Evolutionary conservation across 2,329 filamentous ascomycete genomes (phyloP), one percentile per base, ranked within the genome.

Genomic region (Drechslerella coelobrocha): DNA sequence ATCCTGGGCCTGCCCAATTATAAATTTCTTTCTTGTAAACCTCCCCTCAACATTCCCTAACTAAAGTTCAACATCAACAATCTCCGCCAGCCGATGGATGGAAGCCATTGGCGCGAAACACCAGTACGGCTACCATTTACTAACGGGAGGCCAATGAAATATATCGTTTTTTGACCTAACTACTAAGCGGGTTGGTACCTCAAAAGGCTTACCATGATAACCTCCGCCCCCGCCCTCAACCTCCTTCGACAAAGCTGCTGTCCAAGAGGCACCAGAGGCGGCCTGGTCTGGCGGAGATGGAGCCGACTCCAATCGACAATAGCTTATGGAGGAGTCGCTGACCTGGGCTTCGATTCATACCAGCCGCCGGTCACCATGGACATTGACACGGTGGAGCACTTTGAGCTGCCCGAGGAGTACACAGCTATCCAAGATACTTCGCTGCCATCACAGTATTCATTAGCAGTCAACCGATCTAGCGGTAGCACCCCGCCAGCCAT

Each of bases 181-280:
- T n/a, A n/a, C n/a, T n/a, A n/a, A n/a, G n/a, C n/a, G n/a, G n/a
- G n/a, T n/a, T n/a, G n/a, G n/a, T n/a, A n/a, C n/a, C n/a, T n/a
- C n/a, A n/a, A n/a, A n/a, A n/a, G n/a, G n/a, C n/a, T n/a, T n/a
- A 63, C 26, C 23, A 71, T 71, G 66, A 63, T 71, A 47, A 10
- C 34, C 19, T 71, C 66, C 23, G 59, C 48, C 14, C 66, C 66
- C 8, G 50, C 53, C 19, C 47, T 62, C 59, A 71, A 54, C 54
- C 27, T 63, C 66, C 12, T 62, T 39, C 59, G 59, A 5, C 53
- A 53, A 31, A 60, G 52, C 53, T 53, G 50, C 29, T 71, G 59
- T 43, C 66, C 66, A 8, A 43, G 59, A 43, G 66, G 66, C 14
- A 71, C 66, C 39, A 52, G 53, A 43, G 59, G 66, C 50, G 59